These are phyloP conservation scores for Neurospora sp. DNA, from an alignment of 495 filamentous ascomycete species.

Conservation along the genomic window DNA sequence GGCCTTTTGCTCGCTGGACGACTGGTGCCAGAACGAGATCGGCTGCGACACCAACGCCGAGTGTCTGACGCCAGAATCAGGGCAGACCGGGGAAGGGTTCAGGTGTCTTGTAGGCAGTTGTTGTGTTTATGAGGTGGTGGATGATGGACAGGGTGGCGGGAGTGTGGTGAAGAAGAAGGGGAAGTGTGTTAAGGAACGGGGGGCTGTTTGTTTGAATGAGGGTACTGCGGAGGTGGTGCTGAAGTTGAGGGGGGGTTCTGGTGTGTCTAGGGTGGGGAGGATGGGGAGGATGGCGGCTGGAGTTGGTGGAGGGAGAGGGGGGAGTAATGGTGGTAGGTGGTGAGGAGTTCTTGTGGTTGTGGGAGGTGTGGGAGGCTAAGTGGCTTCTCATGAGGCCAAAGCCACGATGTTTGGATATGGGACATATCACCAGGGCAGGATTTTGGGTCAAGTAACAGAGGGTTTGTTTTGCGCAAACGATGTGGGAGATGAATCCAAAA, in stretches of 20 bases:
- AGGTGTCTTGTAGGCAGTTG: slow-evolving; percentile 7
- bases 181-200: slow-evolving; percentile 1
- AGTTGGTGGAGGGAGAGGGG: neutral
- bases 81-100: neutral
- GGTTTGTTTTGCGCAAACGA: neutral
- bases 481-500: neutral
- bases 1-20: neutral
- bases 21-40: neutral
- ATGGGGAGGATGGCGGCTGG: neutral
- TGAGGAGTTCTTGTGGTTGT: neutral
- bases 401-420: neutral
- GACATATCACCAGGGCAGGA: neutral
- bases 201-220: neutral
- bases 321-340: neutral
- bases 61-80: neutral
- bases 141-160: neutral
- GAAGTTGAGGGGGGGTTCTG: neutral
- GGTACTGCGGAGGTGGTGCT: too few species aligned
- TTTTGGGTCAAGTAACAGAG: neutral
- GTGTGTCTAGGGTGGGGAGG: neutral
- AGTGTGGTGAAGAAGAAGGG: neutral
- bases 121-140: neutral
- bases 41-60: neutral
- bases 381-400: neutral
- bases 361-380: neutral